Evolutionary conservation across 73 alveolate species (phyloP).

Genomic region (Effrenium voratum): DNA sequence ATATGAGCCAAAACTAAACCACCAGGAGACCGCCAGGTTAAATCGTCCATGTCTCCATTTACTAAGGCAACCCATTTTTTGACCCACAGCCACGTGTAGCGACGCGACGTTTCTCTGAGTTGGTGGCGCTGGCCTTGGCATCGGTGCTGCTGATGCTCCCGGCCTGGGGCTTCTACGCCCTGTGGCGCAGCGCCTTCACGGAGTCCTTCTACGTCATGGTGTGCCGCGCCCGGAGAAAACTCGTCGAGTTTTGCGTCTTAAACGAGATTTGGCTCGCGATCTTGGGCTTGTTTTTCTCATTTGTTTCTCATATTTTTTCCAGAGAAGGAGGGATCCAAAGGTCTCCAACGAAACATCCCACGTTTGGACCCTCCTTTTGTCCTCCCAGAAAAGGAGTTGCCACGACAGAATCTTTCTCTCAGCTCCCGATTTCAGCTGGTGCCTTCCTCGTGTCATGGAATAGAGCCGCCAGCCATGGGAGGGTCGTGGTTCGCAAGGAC

Average conservation of each 20-base stretch:
- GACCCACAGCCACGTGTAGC: too few relatives aligned
- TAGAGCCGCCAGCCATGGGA: not conserved
- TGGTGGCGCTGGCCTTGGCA: not conserved
- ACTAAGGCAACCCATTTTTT: too few relatives aligned
- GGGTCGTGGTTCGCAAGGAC: too few relatives aligned
- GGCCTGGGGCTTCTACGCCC: conserved; percentile 22
- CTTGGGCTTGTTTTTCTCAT: not conserved
- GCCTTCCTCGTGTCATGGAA: not conserved
- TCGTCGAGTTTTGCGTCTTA: not conserved
- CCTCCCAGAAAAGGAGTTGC: not conserved
- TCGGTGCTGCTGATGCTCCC: not conserved
- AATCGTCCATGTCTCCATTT: not conserved
- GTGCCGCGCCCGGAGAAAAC: not conserved
- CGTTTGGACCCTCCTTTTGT: not conserved
- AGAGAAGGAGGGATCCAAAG: not conserved
- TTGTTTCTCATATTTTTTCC: not conserved
- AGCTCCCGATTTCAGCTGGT: not conserved
- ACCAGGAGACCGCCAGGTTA: not conserved
- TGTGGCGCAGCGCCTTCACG: conserved; percentile 27
- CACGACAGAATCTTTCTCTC: not conserved
- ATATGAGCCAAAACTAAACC: not conserved
- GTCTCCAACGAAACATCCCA: not conserved
- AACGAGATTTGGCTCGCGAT: not conserved
- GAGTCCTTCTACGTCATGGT: conserved; percentile 29
- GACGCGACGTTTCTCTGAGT: too few relatives aligned